Evolutionary conservation across 257 asterid species (phyloP).

Genomic region (Solanum arcanum): DNA sequence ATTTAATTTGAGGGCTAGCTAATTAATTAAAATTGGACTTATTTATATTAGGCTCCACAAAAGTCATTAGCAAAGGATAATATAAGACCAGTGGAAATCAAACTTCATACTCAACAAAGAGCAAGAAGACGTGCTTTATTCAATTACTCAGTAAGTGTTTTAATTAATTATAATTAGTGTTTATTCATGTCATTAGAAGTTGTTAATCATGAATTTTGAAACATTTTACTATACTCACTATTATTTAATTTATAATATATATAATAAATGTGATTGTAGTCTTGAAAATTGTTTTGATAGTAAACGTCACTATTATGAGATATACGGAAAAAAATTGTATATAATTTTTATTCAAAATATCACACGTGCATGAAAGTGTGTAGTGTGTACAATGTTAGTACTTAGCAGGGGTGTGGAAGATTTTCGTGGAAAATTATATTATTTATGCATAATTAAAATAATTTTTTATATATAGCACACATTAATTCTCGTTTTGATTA

Average conservation of each 20-base stretch:
- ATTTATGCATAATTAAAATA: too few relatives aligned
- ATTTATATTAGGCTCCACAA: slow-evolving; percentile 11
- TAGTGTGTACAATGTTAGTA: too few relatives aligned
- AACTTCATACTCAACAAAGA: slow-evolving; percentile 70
- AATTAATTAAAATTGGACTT: neutral
- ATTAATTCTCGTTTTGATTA: too few relatives aligned
- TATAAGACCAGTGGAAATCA: slow-evolving; percentile 48
- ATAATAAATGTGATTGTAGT: neutral
- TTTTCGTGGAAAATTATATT: too few relatives aligned
- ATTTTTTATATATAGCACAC: neutral
- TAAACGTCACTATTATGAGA: neutral
- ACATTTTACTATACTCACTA: neutral
- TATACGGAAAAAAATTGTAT: neutral
- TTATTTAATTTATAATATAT: neutral
- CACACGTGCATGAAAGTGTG: too few relatives aligned
- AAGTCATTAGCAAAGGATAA: slow-evolving; percentile 43
- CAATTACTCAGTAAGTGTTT: slow-evolving; percentile 43
- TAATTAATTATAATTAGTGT: neutral
- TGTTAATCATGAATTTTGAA: neutral
- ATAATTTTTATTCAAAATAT: too few relatives aligned
- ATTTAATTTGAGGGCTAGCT: neutral
- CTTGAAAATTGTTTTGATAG: too few relatives aligned
- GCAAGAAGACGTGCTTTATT: slow-evolving; percentile 61
- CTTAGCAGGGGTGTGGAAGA: too few relatives aligned
- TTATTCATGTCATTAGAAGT: neutral